Evolutionary conservation across 805 yeast species (phyloP), one percentile per base, ranked within the genome.

Genomic region (Sugiyamaella mastotermitis): DNA sequence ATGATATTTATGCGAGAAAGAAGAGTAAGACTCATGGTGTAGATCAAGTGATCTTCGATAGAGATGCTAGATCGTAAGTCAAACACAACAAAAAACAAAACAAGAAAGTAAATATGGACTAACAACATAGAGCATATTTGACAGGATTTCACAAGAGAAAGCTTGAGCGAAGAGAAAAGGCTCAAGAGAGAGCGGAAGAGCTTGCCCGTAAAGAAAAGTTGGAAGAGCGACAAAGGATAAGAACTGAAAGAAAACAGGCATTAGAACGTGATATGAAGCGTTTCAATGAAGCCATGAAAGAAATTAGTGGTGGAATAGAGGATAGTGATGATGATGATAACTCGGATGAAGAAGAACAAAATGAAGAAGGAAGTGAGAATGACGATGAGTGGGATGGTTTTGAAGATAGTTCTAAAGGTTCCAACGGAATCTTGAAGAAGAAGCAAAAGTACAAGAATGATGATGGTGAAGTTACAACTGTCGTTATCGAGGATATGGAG

Each of bases 121-220:
- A 20, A 36, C 34, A 13, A 8, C 44, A 45, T 17, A 60, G 66
- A 21, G 95, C 90, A 44, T 90, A 78, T 58, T 65, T 90, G 49
- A 90, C 97, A 2, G 98, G 98, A 28, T 90, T 90, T 60, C 97
- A 92, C 61, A 90, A 90, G 64, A 74, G 98, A 55, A 90, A 90
- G 58, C 58, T 90, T 13, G 83, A 83, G 54, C 73, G 97, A 58
- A 83, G 83, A 62, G 88, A 86, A 64, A 78, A 80, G 47, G 97
- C 97, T 0, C 78, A 76, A 49, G 84, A 74, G 43, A 78, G 69
- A 51, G 74, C 74, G 35, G 78, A 80, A 50, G 95, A 88, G 56
- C 83, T 80, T 55, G 92, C 81, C 4, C 70, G 88, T 41, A 64
- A 75, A 47, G 78, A 77, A 2, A 74, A 74, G 50, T 68, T 86